phyloP scores from a whole-genome alignment of 176 grass and related monocot genomes.

The Eleusine coracana region DNA sequence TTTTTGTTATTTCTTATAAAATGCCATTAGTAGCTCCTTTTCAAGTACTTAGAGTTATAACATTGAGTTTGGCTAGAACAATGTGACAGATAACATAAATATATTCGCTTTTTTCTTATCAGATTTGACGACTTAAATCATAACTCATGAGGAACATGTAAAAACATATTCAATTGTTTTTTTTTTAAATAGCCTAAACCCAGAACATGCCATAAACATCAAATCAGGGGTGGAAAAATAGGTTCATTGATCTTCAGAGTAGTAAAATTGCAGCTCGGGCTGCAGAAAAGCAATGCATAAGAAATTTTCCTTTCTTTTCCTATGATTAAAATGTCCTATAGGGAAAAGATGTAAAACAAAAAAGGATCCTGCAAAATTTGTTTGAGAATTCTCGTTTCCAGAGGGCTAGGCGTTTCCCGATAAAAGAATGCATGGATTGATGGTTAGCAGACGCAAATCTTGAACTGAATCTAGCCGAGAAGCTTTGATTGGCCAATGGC shows the following conservation, averaged over 20 bases:
- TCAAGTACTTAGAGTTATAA: not conserved
- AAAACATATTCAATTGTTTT: no score
- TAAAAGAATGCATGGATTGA: not conserved
- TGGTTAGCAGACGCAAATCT: constrained; percentile 15
- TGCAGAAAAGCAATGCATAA: not conserved
- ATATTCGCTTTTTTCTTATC: not conserved
- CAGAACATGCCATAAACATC: not conserved
- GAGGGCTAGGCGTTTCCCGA: not conserved
- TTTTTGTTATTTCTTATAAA: constrained; percentile 15
- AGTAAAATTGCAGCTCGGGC: not conserved
- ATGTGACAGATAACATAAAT: not conserved
- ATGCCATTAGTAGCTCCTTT: constrained; percentile 6
- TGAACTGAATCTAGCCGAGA: constrained; percentile 25
- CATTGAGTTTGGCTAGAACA: not conserved
- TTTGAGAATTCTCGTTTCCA: not conserved
- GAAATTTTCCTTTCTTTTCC: not conserved
- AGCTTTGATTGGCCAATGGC: constrained; percentile 33
- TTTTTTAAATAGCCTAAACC: not conserved
- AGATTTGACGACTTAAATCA: not conserved
- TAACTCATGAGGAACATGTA: not conserved
- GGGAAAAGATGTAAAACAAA: no score
- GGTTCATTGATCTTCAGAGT: not conserved
- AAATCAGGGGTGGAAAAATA: not conserved
- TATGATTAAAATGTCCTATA: no score
- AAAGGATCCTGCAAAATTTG: not conserved